These are phyloP conservation scores for Aspergillus haitiensis DNA, from an alignment of 495 filamentous ascomycete species.

Conservation along the genomic window DNA sequence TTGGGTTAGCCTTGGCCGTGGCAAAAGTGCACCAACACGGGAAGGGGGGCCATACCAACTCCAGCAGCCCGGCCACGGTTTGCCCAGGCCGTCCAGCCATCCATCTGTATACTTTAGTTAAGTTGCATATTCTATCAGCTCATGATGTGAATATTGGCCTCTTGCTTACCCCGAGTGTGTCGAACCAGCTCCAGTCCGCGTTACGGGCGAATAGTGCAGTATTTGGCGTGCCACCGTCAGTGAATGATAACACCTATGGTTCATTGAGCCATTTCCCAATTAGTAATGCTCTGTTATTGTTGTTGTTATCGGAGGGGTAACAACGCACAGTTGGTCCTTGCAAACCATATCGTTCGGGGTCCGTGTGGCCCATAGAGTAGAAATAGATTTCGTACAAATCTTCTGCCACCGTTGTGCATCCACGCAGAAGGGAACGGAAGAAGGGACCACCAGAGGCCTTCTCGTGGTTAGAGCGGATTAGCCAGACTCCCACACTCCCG, in stretches of 20 bases:
- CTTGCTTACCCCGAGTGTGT: conserved; percentile 4
- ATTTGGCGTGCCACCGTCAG: conserved; percentile 2
- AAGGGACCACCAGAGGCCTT: conserved; percentile 12
- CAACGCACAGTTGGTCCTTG: conserved; percentile 10
- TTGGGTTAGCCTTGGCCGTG: not conserved
- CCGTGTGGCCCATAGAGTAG: conserved; percentile 13
- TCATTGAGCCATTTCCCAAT: not conserved
- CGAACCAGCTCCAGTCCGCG: conserved; percentile 12
- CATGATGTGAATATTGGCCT: too few relatives aligned
- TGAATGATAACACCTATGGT: conserved; percentile 5
- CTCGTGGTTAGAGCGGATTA: conserved; percentile 12
- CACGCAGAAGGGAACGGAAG: conserved; percentile 8
- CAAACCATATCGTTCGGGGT: conserved; percentile 9
- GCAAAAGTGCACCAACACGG: not conserved
- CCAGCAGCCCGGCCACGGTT: conserved; percentile 9
- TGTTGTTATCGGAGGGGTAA: not conserved
- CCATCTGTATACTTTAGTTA: not conserved
- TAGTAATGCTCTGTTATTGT: not conserved
- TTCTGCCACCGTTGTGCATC: conserved; percentile 1
- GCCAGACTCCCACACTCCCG: conserved; percentile 12
- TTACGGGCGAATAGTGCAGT: conserved; percentile 9
- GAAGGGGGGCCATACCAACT: not conserved
- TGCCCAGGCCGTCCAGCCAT: conserved; percentile 11
- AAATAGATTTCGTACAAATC: conserved; percentile 10
- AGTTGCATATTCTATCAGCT: not conserved